Evolutionary conservation across 2,329 filamentous ascomycete species (phyloP), one percentile per base, ranked within the genome.

Genomic region (Botrytis cinerea): DNA sequence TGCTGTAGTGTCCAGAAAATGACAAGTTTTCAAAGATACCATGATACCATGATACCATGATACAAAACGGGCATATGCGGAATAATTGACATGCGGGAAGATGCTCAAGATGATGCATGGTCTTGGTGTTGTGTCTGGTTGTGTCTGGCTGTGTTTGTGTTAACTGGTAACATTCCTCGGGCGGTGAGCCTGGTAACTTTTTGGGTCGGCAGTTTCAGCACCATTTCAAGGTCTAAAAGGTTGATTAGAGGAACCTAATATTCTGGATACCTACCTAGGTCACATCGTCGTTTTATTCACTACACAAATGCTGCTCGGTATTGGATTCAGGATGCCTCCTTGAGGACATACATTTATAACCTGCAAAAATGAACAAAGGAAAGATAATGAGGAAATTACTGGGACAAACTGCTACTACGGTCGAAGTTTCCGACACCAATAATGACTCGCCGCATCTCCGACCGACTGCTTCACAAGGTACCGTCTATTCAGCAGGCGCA

Each of bases 381-480:
- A 80, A 78, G 74, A 79, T 81, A 73, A 79, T 80, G 76, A 76
- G 78, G 73, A 81, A 79, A 76, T 75, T 80, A 74, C 76, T 81
- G 14, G 77, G 79, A 35, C 79, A 80, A 71, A 73, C 75, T 38
- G 66, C 77, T 20, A 66, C 73, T 9, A 77, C 73, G 20, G 73
- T 73, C 43, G 78, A 79, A 67, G 75, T 62, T 67, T 70, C 74
- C 64, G 78, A 80, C 40, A 74, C 73, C 16, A 76, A 70, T 59
- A 72, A 71, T 70, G 76, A 78, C 48, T 77, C 78, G 22, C 77
- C 77, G 18, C 76, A 79, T 57, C 75, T 78, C 35, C 78, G 79
- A 70, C 79, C 79, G 22, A 79, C 75, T 75, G 78, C 85, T 75
- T 87, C 88, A 14, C 89, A 90, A 76, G 86, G 90, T 76, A 86